Base-by-base conservation (phyloP, 768 basidiomycete species). In the Macrolepiota albuminosa region DNA sequence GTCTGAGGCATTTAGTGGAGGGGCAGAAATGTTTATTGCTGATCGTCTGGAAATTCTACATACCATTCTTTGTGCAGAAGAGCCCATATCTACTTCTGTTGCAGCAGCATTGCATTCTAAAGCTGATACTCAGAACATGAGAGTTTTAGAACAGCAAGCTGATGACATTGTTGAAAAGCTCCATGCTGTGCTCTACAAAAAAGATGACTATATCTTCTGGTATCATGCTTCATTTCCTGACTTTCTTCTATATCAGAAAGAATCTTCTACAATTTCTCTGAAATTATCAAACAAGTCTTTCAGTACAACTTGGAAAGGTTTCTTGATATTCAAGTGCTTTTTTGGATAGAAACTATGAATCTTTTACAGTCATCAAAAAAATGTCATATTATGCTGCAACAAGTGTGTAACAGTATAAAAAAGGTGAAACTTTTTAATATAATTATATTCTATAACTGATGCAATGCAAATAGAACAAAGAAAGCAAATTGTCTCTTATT, bases 141-240 rank as follows among this genome's bases (percentile, higher is more conserved):
- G 58, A 26, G 29, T 39, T 31, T 33, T 34, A 0, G 31, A 42
- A n/a, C 55, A 63, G 16, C 13, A 29, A 48, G 63, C 57, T 18
- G 49, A n/a, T 14, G 13, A 55, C 31, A 49, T 68, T 49, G 36
- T 67, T 18, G 13, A 34, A 10, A 46, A 55, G 4, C 65, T 66
- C 24, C 58, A 67, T 54, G 60, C 68, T 21, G 65, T 69, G 14
- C 66, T 70, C 13, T 68, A 69, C 11, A 50, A 34, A 8, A 57
- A 65, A 61, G 54, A 65, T 11, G 31, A 43, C 7, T 54, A 21
- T 1, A 53, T 69, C 13, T 59, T 63, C 36, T 70, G 58, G 59
- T 67, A 67, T 51, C 66, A 70, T 53, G 58, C 65, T 24, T 69
- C 66, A 7, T 68, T 66, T 42, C 59, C 60, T 13, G 66, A 70